phyloP scores from a whole-genome alignment of 768 basidiomycete species.

The Tylopilus felleus region DNA sequence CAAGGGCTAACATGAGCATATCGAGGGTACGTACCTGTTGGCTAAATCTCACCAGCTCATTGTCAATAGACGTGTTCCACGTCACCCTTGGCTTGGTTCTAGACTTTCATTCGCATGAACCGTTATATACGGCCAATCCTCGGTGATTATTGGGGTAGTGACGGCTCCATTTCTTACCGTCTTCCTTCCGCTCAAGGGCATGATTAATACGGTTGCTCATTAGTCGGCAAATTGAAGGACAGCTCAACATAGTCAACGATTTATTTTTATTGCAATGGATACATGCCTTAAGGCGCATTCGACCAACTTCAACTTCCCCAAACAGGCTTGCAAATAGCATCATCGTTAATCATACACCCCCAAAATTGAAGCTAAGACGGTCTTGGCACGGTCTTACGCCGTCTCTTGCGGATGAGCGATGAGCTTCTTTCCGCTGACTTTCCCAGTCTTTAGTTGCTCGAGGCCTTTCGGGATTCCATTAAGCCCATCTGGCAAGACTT shows the following conservation, averaged over 20 bases:
- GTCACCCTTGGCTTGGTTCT: slow-evolving; percentile 8
- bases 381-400: slow-evolving; percentile 4
- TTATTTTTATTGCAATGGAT: slow-evolving; percentile 1
- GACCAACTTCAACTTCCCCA: neutral
- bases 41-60: neutral
- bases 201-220: neutral
- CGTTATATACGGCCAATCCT: neutral
- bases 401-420: slow-evolving; percentile 42
- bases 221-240: too few relatives aligned
- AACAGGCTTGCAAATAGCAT: neutral
- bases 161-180: neutral
- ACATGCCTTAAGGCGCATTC: slow-evolving; percentile 3
- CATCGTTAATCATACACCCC: slow-evolving; percentile 19
- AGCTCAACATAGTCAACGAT: neutral
- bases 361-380: neutral
- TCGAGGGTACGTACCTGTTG: slow-evolving; percentile 7
- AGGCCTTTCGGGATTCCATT: slow-evolving; percentile 36
- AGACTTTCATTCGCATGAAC: neutral
- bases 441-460: slow-evolving; percentile 32
- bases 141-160: neutral
- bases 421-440: slow-evolving; percentile 45
- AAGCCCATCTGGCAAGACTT: slow-evolving; percentile 43
- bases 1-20: neutral
- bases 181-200: neutral
- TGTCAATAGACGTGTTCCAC: neutral